Evolutionary conservation across 2,329 filamentous ascomycete genomes (phyloP), one percentile per base, ranked within the genome.

Genomic region (Sporothrix protearum): DNA sequence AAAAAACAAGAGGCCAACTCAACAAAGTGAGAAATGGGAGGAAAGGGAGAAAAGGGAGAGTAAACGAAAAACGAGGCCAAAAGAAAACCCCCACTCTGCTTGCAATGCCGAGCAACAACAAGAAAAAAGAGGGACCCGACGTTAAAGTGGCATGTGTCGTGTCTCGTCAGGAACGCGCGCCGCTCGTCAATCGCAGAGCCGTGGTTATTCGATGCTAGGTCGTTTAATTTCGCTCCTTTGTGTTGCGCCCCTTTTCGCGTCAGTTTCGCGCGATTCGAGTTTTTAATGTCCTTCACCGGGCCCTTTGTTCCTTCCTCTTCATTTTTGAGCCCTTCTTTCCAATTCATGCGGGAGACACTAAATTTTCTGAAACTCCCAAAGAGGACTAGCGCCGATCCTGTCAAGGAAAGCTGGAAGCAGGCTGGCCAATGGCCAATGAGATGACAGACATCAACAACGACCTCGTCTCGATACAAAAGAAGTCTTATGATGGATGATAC

Each of bases 201-300:
- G 42, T 47, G 19, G 42, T 19, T 14, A 19, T 4, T 47, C 42
- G 42, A 16, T 12, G 42, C 14, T 16, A 47, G n/a, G 42, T 10
- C 39, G 51, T 28, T 69, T 42, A 57, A 33, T 49, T 59, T 69
- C 36, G 42, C 33, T 47, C 33, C 51, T 64, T 64, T 64, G 59
- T 64, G 33, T n/a, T 63, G 33, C 14, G 51, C 42, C 68, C 53
- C 53, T 69, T 69, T 69, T 69, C 68, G 68, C 68, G 68, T 69
- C 39, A 16, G 14, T 69, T 69, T 69, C 68, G 68, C 68, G 68
- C 22, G 30, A 42, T 49, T 61, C 16, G n/a, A 57, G 33, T 19
- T 45, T 53, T 69, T 69, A 30, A 19, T 16, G 16, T 9, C 51
- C 19, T 42, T 57, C 42, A 28, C 25, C 19, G 16, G 42, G 4